Base-by-base conservation (phyloP, 2,329 filamentous ascomycete genomes). In the Fusarium sp. region DNA sequence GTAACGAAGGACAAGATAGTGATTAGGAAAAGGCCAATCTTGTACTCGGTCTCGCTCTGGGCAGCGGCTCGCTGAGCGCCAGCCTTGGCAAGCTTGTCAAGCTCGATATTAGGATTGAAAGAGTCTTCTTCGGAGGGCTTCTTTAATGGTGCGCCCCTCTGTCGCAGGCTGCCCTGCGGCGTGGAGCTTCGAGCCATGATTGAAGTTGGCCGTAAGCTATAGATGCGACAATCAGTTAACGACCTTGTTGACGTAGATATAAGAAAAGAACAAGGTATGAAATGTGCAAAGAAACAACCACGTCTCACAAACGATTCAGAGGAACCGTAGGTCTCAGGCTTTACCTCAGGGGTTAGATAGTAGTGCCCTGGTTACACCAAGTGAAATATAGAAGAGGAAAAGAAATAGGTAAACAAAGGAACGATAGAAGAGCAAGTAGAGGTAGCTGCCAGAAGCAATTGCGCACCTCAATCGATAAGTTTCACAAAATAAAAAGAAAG, bases 1-100 rank as follows among this genome's bases (percentile, higher is more conserved):
- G 96, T 98, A 70, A 94, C 79, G 79, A 99, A 98, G 54, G 94
- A 95, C 74, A 98, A 84, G 33, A 90, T 78, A 4, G 95, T 98
- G 79, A 97, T 91, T 75, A 97, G 80, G 36, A 83, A 82, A 66
- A 98, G 88, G 69, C 90, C 93, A 73, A 96, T 82, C 86, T 92
- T 91, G 86, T 98, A 97, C 78, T 97, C 93, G 87, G 90, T 91
- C 82, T 97, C 93, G n/a, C 88, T 87, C 63, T 83, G 83, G 38
- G 83, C 77, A 39, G 80, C 70, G 55, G 81, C 78, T 41, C 76
- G 74, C 63, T 80, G 73, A 50, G 80, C 72, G 17, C 80, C 79
- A 27, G 81, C 77, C 70, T 84, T 82, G 65, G 83, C 80, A 68
- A 88, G 79, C 77, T 83, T 84, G 75, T 90, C 87, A 74, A 87